Base-by-base conservation (phyloP, 352 stramenopile species). In the Phytophthora fragariaefolia region DNA sequence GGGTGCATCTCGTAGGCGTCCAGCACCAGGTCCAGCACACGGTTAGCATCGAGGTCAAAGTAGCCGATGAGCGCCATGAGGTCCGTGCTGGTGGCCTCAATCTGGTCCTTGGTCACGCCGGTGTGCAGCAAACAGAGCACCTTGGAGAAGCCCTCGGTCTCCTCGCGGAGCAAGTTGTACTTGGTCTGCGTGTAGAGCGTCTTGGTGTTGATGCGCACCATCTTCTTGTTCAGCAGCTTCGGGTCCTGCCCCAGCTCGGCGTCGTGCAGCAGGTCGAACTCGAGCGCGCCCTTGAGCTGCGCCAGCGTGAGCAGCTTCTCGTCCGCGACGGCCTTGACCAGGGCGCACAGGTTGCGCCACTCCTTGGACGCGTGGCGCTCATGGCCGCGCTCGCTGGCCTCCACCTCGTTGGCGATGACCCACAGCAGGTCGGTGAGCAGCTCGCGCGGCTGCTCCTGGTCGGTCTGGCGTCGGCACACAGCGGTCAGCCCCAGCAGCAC, bases 21-120 rank as follows among this genome's bases (percentile, higher is more conserved):
- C 7, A 99, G 77, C 15, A 92, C 76, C 24, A 99, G 74, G 74
- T 99, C 96, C 23, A 99, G 72, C 6, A 98, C 91, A 26, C 97
- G 89, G 80, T 98, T 98, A 5, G 96, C 96, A 77, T 99, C 96
- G 9, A 99, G 69, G 74, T 99, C 93, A 63, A 99, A 99, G 60
- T 90, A 97, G 2, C 87, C 87, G 57, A 96, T 91, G 23, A 96
- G 74, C 52, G 85, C 74, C 50, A 93, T 71, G 3, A 96, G 66
- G 50, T 96, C 86, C 0, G 80, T 89, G 66, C 83, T 89, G 22
- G 66, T 93, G 9, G 85, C 74, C 22, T 88, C 76, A 17, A 96
- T 71, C 45, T 91, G 82, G 30, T 79, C 73, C 24, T 74, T 80
- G 20, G 72, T 83, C 15, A 96, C 75, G 43, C 83, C 82, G 23